Evolutionary conservation across 495 filamentous ascomycete genomes (phyloP), one percentile per base, ranked within the genome.

Genomic region (Glonium stellatum): DNA sequence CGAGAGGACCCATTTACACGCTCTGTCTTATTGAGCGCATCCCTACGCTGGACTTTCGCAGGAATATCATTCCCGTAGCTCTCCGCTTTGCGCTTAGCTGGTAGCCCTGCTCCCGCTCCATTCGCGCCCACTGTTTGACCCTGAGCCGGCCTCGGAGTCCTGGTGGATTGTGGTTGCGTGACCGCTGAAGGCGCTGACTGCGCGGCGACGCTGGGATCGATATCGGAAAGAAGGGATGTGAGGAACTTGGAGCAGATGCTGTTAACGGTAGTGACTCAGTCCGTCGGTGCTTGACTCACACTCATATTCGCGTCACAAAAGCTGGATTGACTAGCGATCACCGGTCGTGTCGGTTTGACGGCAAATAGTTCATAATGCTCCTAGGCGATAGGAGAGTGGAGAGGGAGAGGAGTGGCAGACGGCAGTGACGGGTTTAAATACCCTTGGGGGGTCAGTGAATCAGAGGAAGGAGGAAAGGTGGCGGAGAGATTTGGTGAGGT

Each of bases 301-400:
- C 53, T 64, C 65, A 67, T 67, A n/a, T 46, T 61, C 41, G 47
- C 13, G 48, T 18, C 19, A 37, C 22, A 48, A 9, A 25, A 34
- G 48, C 31, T 27, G 35, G 21, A 47, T 58, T 63, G 65, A 63
- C 61, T 67, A 54, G 64, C 61, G 49, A 64, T 46, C 55, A 62
- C 63, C 59, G 59, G 55, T 62, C 63, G 48, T 56, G 41, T 56
- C 48, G 55, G 22, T 60, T 63, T 15, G 31, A 22, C 21, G 46
- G 54, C 42, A 57, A 49, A 39, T 57, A 42, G 65, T 18, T 59
- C 65, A 61, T 63, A 54, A 57, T 61, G 59, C 41, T 22, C 22
- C 44, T 35, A 51, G 39, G 27, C 27, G 21, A n/a, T 55, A 27
- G 19, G 19, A 47, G 13, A 36, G 44, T 51, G 21, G 37, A 11